phyloP scores from a whole-genome alignment of 2,329 filamentous ascomycete species.

The Fusarium mundagurra region DNA sequence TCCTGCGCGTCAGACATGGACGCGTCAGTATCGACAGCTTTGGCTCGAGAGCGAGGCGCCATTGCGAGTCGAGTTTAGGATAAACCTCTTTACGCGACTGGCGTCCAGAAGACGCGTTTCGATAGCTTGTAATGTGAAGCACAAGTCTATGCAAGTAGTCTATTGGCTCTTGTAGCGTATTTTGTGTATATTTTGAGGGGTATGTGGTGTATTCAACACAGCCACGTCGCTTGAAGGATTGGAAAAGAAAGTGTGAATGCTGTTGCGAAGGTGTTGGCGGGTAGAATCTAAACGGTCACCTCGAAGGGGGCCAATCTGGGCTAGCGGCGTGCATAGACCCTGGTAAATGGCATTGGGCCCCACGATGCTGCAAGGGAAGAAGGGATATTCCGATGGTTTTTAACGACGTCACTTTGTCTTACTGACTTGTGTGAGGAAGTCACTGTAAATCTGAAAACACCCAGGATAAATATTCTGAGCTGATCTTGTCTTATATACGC shows the following conservation, averaged over 20 bases:
- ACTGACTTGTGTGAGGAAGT: not conserved
- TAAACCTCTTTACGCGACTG: slow-evolving; percentile 65
- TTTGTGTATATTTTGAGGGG: not conserved
- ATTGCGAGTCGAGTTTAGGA: slow-evolving; percentile 51
- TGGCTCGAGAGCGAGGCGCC: slow-evolving; percentile 64
- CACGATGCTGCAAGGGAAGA: slow-evolving; percentile 39
- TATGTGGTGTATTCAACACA: slow-evolving; percentile 12
- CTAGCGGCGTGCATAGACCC: slow-evolving; percentile 46
- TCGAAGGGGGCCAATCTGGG: slow-evolving; percentile 47
- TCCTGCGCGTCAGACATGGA: slow-evolving; percentile 71
- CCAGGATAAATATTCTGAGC: not conserved
- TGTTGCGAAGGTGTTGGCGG: slow-evolving; percentile 46
- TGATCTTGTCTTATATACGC: no score
- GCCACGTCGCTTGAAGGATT: slow-evolving; percentile 19
- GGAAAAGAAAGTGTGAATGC: slow-evolving; percentile 42
- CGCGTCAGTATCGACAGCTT: slow-evolving; percentile 67
- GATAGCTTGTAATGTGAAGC: slow-evolving; percentile 28
- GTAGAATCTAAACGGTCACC: slow-evolving; percentile 50
- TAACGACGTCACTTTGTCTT: slow-evolving; percentile 38
- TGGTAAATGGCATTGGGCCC: slow-evolving; percentile 33
- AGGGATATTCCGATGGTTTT: slow-evolving; percentile 39
- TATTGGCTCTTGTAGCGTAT: not conserved
- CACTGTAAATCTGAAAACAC: no score
- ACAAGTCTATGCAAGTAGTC: slow-evolving; percentile 7
- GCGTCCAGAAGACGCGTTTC: slow-evolving; percentile 57